These are phyloP conservation scores for Penicillium lividum DNA, from an alignment of 495 filamentous ascomycete species.

Conservation along the genomic window DNA sequence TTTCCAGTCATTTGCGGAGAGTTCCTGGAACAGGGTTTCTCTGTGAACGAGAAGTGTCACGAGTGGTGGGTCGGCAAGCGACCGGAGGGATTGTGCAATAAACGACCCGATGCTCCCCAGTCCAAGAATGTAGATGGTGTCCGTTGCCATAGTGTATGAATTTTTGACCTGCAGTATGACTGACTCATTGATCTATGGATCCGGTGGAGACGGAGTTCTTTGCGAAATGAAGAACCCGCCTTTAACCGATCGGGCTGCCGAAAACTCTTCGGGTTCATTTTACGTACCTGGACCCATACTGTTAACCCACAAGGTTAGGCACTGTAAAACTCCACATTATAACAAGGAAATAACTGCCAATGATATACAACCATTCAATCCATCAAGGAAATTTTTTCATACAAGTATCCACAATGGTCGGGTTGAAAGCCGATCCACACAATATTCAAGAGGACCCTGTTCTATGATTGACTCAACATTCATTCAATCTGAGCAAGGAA, in stretches of 20 bases:
- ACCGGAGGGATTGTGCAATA: conserved; percentile 51
- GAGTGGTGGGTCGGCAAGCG: conserved; percentile 49
- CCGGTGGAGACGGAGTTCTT: conserved; percentile 2
- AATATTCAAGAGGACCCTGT: not conserved
- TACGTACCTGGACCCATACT: not conserved
- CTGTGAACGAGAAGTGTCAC: conserved; percentile 50
- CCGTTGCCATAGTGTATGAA: not conserved
- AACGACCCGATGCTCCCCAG: conserved; percentile 54
- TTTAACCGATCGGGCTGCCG: not conserved
- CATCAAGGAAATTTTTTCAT: not conserved
- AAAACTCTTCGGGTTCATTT: not conserved
- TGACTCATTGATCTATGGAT: not conserved
- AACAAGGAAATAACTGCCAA: not conserved
- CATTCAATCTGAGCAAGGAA: not conserved
- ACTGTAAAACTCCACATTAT: not conserved
- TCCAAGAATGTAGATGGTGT: conserved; percentile 49
- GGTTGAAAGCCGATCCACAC: conserved; percentile 5
- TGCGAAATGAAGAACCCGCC: not conserved
- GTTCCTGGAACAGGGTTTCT: conserved; percentile 22
- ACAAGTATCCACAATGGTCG: conserved; percentile 4
- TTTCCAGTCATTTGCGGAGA: conserved; percentile 16
- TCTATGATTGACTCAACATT: not conserved
- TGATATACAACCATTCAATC: not conserved
- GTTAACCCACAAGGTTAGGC: not conserved
- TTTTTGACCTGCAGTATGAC: not conserved